phyloP scores from a whole-genome alignment of 169 alveolate genomes.

The Eimeria mitis region DNA sequence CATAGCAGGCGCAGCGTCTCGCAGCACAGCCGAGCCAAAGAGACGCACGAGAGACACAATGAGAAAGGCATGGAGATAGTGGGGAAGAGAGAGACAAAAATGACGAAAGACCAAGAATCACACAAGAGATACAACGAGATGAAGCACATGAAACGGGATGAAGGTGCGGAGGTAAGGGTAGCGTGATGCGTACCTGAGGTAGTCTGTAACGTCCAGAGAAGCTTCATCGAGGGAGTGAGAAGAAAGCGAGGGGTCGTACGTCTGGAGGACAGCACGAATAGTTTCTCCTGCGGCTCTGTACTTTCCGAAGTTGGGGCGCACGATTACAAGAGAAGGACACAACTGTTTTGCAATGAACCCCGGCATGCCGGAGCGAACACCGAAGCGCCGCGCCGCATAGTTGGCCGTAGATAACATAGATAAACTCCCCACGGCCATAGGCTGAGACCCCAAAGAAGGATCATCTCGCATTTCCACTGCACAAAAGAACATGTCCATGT shows the following conservation, averaged over 20 bases:
- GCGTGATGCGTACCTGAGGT: slow-evolving; percentile 3
- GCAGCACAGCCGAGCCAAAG: neutral
- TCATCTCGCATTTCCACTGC: slow-evolving; percentile 77
- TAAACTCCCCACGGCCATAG: slow-evolving; percentile 91
- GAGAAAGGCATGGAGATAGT: neutral
- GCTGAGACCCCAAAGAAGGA: slow-evolving; percentile 69
- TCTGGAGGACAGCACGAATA: slow-evolving; percentile 20
- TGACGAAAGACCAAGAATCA: neutral
- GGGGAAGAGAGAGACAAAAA: neutral
- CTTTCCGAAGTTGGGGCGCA: slow-evolving; percentile 52
- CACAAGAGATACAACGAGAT: neutral
- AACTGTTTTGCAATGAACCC: slow-evolving; percentile 92
- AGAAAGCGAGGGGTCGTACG: slow-evolving; percentile 64
- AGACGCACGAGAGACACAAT: neutral
- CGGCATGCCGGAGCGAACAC: slow-evolving; percentile 96
- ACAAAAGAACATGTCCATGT: slow-evolving; percentile 69
- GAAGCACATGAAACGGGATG: neutral
- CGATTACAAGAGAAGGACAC: slow-evolving; percentile 86
- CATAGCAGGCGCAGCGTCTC: neutral
- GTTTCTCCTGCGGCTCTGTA: slow-evolving; percentile 51
- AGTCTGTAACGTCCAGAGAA: slow-evolving; percentile 79
- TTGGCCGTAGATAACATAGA: slow-evolving; percentile 93
- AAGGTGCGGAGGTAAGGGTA: neutral
- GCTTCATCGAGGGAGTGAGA: slow-evolving; percentile 79
- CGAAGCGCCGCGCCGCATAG: slow-evolving; percentile 94